A percentile compares a stretch with the other conserved stretches of the same genome.
Evolutionary conservation across 2,329 filamentous ascomycete genomes (phyloP).

Genomic region (Dactylellina haptotyla): DNA sequence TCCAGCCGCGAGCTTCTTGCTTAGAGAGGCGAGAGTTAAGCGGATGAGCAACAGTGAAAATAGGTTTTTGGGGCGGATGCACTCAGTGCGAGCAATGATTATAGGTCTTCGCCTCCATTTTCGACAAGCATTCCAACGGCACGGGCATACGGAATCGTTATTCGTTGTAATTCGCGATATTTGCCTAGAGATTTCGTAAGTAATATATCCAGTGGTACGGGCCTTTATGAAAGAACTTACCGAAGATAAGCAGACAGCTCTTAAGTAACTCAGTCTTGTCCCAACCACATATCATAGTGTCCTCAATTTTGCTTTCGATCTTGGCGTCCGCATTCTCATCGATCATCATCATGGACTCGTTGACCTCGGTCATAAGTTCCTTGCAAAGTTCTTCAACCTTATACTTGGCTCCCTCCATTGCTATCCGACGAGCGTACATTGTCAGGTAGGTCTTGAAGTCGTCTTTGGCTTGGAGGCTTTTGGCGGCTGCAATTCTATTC

Average conservation of each 20-base stretch:
- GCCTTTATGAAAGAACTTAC: constrained; percentile 67
- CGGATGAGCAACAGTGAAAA: too few species aligned
- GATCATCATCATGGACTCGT: constrained; percentile 68
- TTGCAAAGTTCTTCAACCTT: constrained; percentile 95
- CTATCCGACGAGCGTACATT: constrained; percentile 97
- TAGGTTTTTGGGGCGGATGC: too few species aligned
- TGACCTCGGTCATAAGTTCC: constrained; percentile 78
- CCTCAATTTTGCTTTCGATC: constrained; percentile 64
- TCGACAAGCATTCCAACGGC: constrained; percentile 72
- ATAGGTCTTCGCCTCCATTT: constrained; percentile 35
- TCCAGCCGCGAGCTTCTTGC: too few species aligned
- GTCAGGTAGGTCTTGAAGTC: constrained; percentile 95
- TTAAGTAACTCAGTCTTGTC: constrained; percentile 85
- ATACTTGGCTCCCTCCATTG: constrained; percentile 82
- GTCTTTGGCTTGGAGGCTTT: constrained; percentile 84
- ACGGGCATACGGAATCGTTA: constrained; percentile 93
- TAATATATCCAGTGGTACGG: constrained; percentile 57
- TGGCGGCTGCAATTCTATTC: constrained; percentile 88
- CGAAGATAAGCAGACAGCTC: constrained; percentile 90
- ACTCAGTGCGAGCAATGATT: background rate
- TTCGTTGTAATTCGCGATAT: constrained; percentile 90
- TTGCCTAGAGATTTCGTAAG: constrained; percentile 72
- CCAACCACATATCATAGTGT: constrained; percentile 86
- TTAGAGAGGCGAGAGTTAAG: too few species aligned
- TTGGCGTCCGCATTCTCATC: constrained; percentile 59